Conservation (phyloP, 1,284 basidiomycete species). For the Porogramme epimiltina region DNA sequence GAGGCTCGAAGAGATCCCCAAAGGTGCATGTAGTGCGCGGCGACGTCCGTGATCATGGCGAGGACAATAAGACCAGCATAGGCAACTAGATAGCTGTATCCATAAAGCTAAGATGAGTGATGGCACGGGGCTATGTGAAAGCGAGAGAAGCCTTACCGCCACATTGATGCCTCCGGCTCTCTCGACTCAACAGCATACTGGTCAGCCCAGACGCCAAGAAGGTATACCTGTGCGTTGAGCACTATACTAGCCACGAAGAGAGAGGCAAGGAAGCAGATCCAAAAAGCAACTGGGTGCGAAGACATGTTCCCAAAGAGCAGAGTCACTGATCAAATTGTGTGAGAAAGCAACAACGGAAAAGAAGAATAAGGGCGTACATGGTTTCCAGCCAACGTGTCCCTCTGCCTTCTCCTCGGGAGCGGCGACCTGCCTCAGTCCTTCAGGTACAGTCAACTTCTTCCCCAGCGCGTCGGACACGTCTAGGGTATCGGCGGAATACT, state of each 20-base stretch:
- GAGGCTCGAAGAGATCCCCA: conserved; percentile 49
- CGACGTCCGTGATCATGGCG: conserved; percentile 28
- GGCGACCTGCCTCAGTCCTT: conserved; percentile 36
- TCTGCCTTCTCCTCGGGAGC: conserved; percentile 1
- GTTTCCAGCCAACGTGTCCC: conserved; percentile 8
- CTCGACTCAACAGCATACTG: conserved; percentile 25
- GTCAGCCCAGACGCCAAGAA: conserved; percentile 23
- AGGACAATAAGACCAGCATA: conserved; percentile 39
- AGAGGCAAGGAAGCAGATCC: conserved; percentile 31
- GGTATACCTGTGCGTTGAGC: conserved; percentile 23
- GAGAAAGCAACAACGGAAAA: neutral
- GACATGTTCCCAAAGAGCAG: conserved; percentile 34
- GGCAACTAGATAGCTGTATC: conserved; percentile 38
- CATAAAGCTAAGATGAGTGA: neutral
- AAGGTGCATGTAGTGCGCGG: conserved; percentile 34
- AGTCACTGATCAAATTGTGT: conserved; percentile 23
- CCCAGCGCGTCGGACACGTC: no score
- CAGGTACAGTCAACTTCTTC: no score
- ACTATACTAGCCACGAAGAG: conserved; percentile 24
- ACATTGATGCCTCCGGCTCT: conserved; percentile 8
- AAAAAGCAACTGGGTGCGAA: conserved; percentile 31
- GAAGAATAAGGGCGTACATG: conserved; percentile 12
- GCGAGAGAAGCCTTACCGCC: neutral
- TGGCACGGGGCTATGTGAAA: neutral
- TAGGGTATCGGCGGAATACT: no score